Base-by-base conservation (phyloP, 1,284 basidiomycete species). In the Cerrena zonata region DNA sequence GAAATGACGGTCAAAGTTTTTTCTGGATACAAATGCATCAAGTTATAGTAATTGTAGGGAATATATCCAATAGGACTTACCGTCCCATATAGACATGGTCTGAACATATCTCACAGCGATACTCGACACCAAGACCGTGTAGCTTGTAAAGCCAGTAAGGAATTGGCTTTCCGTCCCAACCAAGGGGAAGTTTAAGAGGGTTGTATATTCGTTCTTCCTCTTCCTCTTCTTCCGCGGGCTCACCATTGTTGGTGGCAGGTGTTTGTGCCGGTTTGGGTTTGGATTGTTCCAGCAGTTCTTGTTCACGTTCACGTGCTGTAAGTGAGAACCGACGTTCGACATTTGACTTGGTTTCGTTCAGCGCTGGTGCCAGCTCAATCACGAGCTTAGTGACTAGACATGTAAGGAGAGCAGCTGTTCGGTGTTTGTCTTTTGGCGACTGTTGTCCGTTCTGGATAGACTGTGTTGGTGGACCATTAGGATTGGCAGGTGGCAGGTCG, bases 131-230 rank as follows among this genome's bases (percentile, higher is more conserved):
- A 21, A 99, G 76, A 1, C 96, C 96, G 68, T 99, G 96, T 48
- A 99, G 73, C 70, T 98, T 99, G 75, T 95, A 99, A 53, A 99
- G 66, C 95, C 95, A 99, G 67, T 94, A 98, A 15, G 96, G 95
- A 61, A 99, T 99, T 15, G 95, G 94, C 65, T 95, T 96, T 38
- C 94, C 94, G 65, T 98, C 94, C 94, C 94, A 98, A 1, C 95
- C 95, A 2, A 99, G 78, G 10, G 96, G 96, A 38, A 99, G 75
- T 70, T 98, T 98, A 49, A 99, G 80, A 37, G 96, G 96, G 65
- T 99, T 99, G 71, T 99, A 99, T 45, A 98, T 93, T 58, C 89
- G 83, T 56, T 91, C 91, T 61, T 96, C 92, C 57, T 94, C 94
- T 57, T 94, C 93, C 40, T 94, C 91, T 53, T 95, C 92, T 53